These are phyloP conservation scores for Nannochloropsis oceanica DNA, from an alignment of 108 stramenopile species.

Conservation along the genomic window DNA sequence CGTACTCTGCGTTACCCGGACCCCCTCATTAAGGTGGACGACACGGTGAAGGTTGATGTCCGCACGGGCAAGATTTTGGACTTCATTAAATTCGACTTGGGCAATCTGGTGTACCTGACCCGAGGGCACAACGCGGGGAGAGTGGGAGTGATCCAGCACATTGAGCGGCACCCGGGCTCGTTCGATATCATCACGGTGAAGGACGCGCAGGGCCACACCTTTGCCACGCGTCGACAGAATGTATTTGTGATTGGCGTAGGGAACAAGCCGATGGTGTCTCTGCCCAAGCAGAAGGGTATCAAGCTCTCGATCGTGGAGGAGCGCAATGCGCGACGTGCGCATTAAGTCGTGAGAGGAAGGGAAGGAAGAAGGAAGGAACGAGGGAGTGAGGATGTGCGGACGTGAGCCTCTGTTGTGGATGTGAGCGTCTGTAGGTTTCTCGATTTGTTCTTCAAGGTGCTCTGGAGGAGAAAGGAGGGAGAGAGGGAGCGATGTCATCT, in stretches of 20 bases:
- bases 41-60: slow-evolving; percentile 90
- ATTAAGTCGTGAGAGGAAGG: neutral
- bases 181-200: slow-evolving; percentile 94
- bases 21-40: slow-evolving; percentile 86
- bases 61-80: slow-evolving; percentile 85
- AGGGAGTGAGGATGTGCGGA: neutral
- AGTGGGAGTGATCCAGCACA: slow-evolving; percentile 81
- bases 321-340: slow-evolving; percentile 6
- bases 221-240: slow-evolving; percentile 86
- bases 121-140: slow-evolving; percentile 92
- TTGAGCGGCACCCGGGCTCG: slow-evolving; percentile 94
- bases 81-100: slow-evolving; percentile 87
- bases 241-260: slow-evolving; percentile 89
- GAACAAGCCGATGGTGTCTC: slow-evolving; percentile 54
- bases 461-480: no score
- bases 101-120: slow-evolving; percentile 88
- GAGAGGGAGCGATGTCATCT: no score
- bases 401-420: no score
- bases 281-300: slow-evolving; percentile 98
- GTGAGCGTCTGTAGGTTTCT: no score
- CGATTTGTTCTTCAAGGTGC: no score
- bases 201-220: slow-evolving; percentile 87
- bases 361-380: neutral
- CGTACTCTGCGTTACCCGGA: slow-evolving; percentile 98
- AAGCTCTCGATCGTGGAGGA: slow-evolving; percentile 97